Evolutionary conservation across 768 basidiomycete genomes (phyloP), one percentile per base, ranked within the genome.

Genomic region (Tremella fuciformis): DNA sequence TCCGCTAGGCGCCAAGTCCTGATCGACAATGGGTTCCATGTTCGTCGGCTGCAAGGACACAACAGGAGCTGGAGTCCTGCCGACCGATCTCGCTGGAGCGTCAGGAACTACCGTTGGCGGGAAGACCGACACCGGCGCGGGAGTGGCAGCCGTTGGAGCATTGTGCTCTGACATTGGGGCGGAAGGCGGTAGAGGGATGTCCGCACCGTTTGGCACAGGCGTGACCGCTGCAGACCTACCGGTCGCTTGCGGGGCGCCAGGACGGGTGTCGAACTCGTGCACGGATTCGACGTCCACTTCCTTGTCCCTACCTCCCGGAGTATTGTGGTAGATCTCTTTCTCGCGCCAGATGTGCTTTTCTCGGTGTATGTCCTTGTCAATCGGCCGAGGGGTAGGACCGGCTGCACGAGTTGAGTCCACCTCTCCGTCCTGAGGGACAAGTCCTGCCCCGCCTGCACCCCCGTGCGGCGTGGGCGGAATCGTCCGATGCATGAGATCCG

Each of bases 271-370:
- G 38, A 39, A 53, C 13, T 66, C 56, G 38, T 58, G 46, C 21
- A 64, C 62, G 15, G 63, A 46, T 19, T 62, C 60, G 21, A 34
- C 26, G 9, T 64, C 59, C 24, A 59, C 53, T 41, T 72, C 64
- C 52, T 55, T 66, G 53, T 65, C 63, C 6, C 56, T 59, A 38
- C 58, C 64, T 53, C 53, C 53, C 9, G 63, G 66, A 49, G 66
- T 63, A 29, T 73, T 63, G n/a, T 59, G 66, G 15, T 66, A 65
- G 39, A 66, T 53, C 49, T 74, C 73, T 21, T 58, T 59, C 47
- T 74, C 73, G 40, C 61, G 70, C 59, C 60, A 57, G 19, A 63
- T 55, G 4, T 62, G 63, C 59, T 69, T 74, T 39, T 74, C 73
- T 13, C 65, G 61, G 40, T 55, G 51, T 44, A 71, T 53, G 53